Evolutionary conservation across 2,329 filamentous ascomycete genomes (phyloP).

Genomic region (Calycina marina): DNA sequence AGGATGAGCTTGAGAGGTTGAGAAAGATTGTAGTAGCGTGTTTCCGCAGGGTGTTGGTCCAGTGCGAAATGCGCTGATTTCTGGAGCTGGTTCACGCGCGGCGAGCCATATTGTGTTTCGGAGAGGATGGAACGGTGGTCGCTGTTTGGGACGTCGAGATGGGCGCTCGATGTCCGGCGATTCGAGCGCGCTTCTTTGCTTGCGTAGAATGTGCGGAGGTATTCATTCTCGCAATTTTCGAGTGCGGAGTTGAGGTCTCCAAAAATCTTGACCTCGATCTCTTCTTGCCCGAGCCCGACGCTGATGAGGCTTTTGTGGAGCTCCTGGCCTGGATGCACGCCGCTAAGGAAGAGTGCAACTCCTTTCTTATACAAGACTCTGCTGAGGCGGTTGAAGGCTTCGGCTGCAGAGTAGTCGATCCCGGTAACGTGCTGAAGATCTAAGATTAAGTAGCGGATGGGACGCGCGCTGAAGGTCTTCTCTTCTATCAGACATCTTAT

Average conservation of each 20-base stretch:
- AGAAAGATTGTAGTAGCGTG: conserved; percentile 70
- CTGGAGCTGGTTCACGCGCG: conserved; percentile 62
- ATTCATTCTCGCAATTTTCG: conserved; percentile 88
- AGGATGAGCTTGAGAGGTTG: conserved; percentile 85
- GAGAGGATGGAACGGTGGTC: conserved; percentile 24
- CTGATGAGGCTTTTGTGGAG: conserved; percentile 68
- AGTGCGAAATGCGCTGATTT: conserved; percentile 66
- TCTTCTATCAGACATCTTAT: conserved; percentile 74
- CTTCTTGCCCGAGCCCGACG: conserved; percentile 65
- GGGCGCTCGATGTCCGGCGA: conserved; percentile 25
- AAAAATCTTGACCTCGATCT: conserved; percentile 56
- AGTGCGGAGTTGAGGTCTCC: conserved; percentile 85
- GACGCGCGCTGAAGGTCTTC: conserved; percentile 58
- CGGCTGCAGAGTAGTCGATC: conserved; percentile 89
- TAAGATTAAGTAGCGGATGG: conserved; percentile 79
- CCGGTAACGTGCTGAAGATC: conserved; percentile 84
- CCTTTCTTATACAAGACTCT: conserved; percentile 64
- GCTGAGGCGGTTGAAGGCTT: conserved; percentile 88
- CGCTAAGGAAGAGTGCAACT: conserved; percentile 71
- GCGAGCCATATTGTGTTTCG: conserved; percentile 55
- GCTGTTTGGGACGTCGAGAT: conserved; percentile 15
- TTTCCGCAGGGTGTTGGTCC: conserved; percentile 43
- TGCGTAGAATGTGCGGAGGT: conserved; percentile 67
- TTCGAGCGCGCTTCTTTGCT: conserved; percentile 45
- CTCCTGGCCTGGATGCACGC: conserved; percentile 60